These are phyloP conservation scores for Pichia sp. DNA, from an alignment of 1,139 yeast genomes.

Conservation along the genomic window DNA sequence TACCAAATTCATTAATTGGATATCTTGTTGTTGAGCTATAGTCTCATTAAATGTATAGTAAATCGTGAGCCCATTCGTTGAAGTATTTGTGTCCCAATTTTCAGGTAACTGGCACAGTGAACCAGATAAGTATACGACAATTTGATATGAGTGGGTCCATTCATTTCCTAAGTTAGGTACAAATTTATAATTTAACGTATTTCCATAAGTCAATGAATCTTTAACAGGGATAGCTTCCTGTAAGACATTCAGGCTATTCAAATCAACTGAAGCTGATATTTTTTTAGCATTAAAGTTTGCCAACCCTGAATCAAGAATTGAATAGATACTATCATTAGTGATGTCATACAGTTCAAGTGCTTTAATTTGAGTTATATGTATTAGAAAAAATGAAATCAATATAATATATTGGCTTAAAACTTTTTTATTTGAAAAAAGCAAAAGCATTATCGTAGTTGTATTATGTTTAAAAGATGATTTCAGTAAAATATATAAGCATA, in stretches of 20 bases:
- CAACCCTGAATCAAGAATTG: too few species aligned
- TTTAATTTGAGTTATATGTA: too few species aligned
- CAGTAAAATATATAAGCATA: too few species aligned
- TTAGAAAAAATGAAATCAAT: too few species aligned
- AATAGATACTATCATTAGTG: too few species aligned
- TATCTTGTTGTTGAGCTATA: conserved; percentile 34
- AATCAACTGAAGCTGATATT: background rate
- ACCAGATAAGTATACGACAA: conserved; percentile 53
- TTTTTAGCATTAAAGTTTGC: background rate
- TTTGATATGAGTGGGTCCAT: conserved; percentile 38
- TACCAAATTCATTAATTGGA: conserved; percentile 21
- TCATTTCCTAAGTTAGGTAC: conserved; percentile 2
- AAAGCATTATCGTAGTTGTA: too few species aligned
- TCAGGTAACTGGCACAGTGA: conserved; percentile 49
- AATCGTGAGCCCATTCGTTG: conserved; percentile 40
- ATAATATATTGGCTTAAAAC: too few species aligned
- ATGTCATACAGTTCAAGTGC: too few species aligned
- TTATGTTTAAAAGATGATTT: too few species aligned
- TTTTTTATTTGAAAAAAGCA: too few species aligned
- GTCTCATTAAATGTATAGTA: conserved; percentile 36
- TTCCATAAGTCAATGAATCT: conserved; percentile 12
- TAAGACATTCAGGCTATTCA: background rate
- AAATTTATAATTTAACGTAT: conserved; percentile 8
- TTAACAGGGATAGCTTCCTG: conserved; percentile 15
- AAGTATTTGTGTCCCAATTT: conserved; percentile 17